phyloP scores from a whole-genome alignment of 2,329 filamentous ascomycete species.

The Phialophora macrospora region DNA sequence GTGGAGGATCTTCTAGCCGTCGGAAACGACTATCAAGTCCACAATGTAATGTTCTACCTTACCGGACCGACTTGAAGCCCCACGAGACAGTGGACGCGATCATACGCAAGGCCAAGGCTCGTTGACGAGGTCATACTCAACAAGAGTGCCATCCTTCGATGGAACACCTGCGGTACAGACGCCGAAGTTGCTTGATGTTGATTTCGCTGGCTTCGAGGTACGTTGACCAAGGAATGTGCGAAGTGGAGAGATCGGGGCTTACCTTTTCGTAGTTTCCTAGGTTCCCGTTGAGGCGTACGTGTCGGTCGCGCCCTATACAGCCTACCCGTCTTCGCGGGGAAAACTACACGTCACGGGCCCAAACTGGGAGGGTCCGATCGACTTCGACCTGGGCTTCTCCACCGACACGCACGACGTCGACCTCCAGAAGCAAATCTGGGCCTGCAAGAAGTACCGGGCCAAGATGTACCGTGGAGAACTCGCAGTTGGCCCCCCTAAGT shows the following conservation, averaged over 20 bases:
- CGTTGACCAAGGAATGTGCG: background rate
- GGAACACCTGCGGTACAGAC: background rate
- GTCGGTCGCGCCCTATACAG: background rate
- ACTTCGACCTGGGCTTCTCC: constrained; percentile 65
- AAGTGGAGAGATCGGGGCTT: constrained; percentile 28
- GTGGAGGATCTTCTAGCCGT: constrained; percentile 53
- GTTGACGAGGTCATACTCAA: background rate
- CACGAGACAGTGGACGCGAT: background rate
- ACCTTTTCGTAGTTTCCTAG: constrained; percentile 26
- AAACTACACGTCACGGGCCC: constrained; percentile 60
- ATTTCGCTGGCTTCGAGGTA: constrained; percentile 2
- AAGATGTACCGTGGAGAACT: constrained; percentile 55
- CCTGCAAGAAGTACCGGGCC: constrained; percentile 67
- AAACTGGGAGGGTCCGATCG: constrained; percentile 49
- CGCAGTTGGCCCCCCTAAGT: constrained; percentile 45
- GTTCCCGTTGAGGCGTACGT: constrained; percentile 41
- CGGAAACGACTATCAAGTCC: constrained; percentile 59
- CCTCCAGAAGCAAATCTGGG: constrained; percentile 64
- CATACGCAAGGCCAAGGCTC: background rate
- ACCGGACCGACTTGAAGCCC: constrained; percentile 45
- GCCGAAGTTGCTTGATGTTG: constrained; percentile 5
- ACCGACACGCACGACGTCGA: constrained; percentile 62
- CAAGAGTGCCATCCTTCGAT: background rate
- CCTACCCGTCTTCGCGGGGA: constrained; percentile 63
- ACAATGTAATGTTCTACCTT: constrained; percentile 61